phyloP scores from a whole-genome alignment of 1,139 yeast species.

The Candida tunisiensis region DNA sequence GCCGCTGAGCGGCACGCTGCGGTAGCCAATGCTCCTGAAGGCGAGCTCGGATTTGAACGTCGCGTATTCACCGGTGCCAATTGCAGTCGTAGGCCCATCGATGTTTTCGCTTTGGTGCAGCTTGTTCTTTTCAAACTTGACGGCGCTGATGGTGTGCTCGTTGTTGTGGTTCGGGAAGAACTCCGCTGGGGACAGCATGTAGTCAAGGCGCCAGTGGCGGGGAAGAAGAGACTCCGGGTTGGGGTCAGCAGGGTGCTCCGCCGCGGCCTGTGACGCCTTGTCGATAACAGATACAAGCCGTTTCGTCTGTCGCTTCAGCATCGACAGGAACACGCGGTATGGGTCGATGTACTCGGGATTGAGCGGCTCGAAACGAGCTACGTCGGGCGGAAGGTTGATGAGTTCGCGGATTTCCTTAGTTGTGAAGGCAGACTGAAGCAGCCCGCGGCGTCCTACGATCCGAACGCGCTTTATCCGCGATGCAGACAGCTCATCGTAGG shows the following conservation, averaged over 20 bases:
- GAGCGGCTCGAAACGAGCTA: no score
- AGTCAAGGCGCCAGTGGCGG: constrained; percentile 55
- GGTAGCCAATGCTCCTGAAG: constrained; percentile 73
- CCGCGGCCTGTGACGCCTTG: constrained; percentile 21
- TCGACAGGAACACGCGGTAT: no score
- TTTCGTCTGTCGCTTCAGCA: constrained; percentile 53
- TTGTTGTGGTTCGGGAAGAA: constrained; percentile 26
- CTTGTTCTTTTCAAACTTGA: constrained; percentile 31
- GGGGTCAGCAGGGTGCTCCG: constrained; percentile 1
- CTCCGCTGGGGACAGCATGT: constrained; percentile 47
- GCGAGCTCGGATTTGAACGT: constrained; percentile 44
- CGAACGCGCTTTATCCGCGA: constrained; percentile 46
- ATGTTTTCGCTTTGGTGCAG: constrained; percentile 19
- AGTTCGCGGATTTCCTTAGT: constrained; percentile 85
- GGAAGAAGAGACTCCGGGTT: constrained; percentile 3
- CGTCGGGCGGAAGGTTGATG: constrained; percentile 39
- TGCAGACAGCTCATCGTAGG: constrained; percentile 32
- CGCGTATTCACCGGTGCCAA: no score
- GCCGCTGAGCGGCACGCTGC: constrained; percentile 46
- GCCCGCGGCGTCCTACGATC: constrained; percentile 76
- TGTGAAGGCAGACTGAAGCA: constrained; percentile 63
- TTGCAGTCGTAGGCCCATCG: constrained; percentile 28
- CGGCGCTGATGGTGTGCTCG: constrained; percentile 25
- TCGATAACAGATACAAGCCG: constrained; percentile 49
- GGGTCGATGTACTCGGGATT: no score